Base-by-base conservation (phyloP, 2,329 filamentous ascomycete genomes). In the Cephalotrichum gorgonifer region DNA sequence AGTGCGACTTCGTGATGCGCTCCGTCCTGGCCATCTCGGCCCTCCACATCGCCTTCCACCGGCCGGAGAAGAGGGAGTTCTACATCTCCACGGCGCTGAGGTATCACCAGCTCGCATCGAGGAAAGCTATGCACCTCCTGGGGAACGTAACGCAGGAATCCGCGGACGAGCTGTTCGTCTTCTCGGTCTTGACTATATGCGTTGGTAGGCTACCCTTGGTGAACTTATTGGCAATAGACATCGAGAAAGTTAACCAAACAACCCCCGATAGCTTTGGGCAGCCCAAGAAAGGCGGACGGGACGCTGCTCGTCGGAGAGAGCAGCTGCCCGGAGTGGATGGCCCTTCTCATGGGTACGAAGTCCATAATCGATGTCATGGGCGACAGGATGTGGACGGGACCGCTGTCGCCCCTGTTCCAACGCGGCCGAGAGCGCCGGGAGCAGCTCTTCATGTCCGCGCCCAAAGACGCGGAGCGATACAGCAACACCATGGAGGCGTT, bases 11-110 rank as follows among this genome's bases (percentile, higher is more conserved):
- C 52, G 67, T 76, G 8, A 69, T 78, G 58, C 68, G 69, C 14
- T 65, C 64, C n/a, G 64, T 77, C 12, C 61, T 78, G 9, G 70
- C 73, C 6, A 54, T 77, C 7, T 66, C 73, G 2, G 73, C 73
- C 1, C 57, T 76, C 3, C 74, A 78, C 51, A 60, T 76, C 3
- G 68, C 72, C 1, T 39, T 17, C 6, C 20, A 39, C 35, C 35
- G 35, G 11, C 35, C 35, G 12, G 20, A 39, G 14, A 9, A 20
- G 35, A 39, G 35, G n/a, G 35, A 39, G 35, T 39, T 39, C 20
- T 39, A 39, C 35, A 39, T 39, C 6, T 39, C 35, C 12, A 39
- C 15, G 35, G 35, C 35, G n/a, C n/a, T 39, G 9, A 14, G 20
- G n/a, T 55, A 64, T 14, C 60, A 64, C 49, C 57, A 62, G 15